These are phyloP conservation scores for Arabis hirsuta DNA, from an alignment of 345 rosid species.

Conservation along the genomic window DNA sequence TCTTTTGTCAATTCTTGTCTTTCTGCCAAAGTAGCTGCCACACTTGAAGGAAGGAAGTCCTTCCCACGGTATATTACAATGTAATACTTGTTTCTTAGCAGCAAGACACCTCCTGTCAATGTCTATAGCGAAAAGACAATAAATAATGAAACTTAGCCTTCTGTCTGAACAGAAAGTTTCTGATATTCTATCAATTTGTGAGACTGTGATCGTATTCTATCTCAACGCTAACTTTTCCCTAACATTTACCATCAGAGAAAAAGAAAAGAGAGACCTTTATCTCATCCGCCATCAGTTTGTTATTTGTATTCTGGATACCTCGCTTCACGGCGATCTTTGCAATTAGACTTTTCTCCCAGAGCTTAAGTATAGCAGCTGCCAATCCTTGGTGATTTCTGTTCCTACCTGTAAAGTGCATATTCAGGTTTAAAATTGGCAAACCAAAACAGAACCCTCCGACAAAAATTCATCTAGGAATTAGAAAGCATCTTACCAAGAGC, in stretches of 20 bases:
- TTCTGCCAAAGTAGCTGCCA: conserved; percentile 86
- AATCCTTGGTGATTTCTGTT: conserved; percentile 97
- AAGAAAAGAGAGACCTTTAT: conserved; percentile 65
- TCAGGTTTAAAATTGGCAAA: conserved; percentile 20
- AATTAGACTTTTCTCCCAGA: conserved; percentile 93
- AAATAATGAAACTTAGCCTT: conserved; percentile 22
- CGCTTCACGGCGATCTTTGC: conserved; percentile 93
- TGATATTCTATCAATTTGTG: conserved; percentile 11
- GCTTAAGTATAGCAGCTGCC: conserved; percentile 80
- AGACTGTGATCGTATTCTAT: neutral
- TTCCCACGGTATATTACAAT: conserved; percentile 97
- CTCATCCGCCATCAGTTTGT: conserved; percentile 97
- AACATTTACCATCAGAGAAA: conserved; percentile 2
- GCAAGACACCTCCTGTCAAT: conserved; percentile 90
- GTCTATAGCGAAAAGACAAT: conserved; percentile 48
- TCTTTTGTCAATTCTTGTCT: conserved; percentile 74
- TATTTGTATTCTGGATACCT: conserved; percentile 97
- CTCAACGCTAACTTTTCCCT: neutral
- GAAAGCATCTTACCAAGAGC: conserved; percentile 74
- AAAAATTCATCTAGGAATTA: conserved; percentile 24
- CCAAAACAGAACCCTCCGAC: conserved; percentile 29
- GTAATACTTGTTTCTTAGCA: conserved; percentile 91
- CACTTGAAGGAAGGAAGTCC: conserved; percentile 90
- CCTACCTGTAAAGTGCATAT: conserved; percentile 63
- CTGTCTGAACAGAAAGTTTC: no score